phyloP scores from a whole-genome alignment of 345 rosid genomes.

The Aquilaria yunnanensis region DNA sequence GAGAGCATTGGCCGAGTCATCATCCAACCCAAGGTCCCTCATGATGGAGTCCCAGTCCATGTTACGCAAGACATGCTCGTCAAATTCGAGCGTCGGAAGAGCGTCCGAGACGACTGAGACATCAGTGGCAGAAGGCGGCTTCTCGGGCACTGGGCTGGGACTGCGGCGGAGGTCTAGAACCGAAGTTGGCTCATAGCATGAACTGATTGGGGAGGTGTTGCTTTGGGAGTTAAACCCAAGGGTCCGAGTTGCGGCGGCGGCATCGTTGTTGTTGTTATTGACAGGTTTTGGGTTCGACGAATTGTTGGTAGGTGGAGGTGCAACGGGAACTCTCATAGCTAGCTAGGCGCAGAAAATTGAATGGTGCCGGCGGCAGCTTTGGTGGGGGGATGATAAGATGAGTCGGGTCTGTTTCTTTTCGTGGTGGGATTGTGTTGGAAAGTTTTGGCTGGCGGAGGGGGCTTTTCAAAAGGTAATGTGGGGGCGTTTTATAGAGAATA shows the following conservation, averaged over 20 bases:
- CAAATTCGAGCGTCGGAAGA: slow-evolving; percentile 33
- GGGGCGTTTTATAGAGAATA: too few species aligned
- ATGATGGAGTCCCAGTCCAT: slow-evolving; percentile 92
- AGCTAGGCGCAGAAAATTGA: background rate
- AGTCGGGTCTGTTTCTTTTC: background rate
- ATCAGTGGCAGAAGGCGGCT: slow-evolving; percentile 18
- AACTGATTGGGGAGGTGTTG: slow-evolving; percentile 5
- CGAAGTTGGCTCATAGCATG: slow-evolving; percentile 67
- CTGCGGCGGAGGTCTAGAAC: slow-evolving; percentile 70
- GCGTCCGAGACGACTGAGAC: slow-evolving; percentile 3
- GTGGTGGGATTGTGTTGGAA: background rate
- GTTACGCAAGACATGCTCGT: slow-evolving; percentile 53
- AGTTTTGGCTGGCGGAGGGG: slow-evolving; percentile 3
- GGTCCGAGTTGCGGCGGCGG: background rate
- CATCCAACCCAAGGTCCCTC: slow-evolving; percentile 70
- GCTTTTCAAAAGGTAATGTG: slow-evolving; percentile 1
- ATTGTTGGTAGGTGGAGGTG: slow-evolving; percentile 16
- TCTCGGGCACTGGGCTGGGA: slow-evolving; percentile 35
- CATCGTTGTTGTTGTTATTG: slow-evolving; percentile 18
- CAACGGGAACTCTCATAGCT: slow-evolving; percentile 16
- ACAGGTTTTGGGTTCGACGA: slow-evolving; percentile 17
- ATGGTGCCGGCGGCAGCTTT: background rate
- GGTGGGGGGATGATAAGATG: background rate
- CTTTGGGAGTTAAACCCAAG: too few species aligned
- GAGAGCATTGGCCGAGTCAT: slow-evolving; percentile 43